Evolutionary conservation across 768 basidiomycete species (phyloP), one percentile per base, ranked within the genome.

Genomic region (Paxillus ammoniavirescens): DNA sequence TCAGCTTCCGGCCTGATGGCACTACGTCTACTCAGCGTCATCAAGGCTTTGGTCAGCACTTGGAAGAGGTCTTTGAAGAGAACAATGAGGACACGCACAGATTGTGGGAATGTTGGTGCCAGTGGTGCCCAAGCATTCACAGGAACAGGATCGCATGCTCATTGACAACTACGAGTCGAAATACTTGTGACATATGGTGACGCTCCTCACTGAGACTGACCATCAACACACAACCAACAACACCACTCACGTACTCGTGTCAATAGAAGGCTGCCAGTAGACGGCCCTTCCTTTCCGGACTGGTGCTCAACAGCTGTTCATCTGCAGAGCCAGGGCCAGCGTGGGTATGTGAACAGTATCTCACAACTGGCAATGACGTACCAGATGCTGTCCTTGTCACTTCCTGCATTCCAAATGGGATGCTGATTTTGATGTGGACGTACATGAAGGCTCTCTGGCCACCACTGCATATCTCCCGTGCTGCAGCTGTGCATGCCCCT

Each of bases 141-240:
- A n/a, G n/a, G n/a, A n/a, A n/a, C n/a, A n/a, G n/a, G n/a, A n/a
- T n/a, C n/a, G n/a, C n/a, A n/a, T 79, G 0, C 69, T 91, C n/a
- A 65, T 91, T 8, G 89, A 92, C 58, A 89, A 91, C 54, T 88
- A 78, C 57, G 78, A 82, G 44, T 66, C 81, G 6, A 77, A 79
- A 82, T 81, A 82, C 62, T 61, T 88, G 53, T 73, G 75, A 41
- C 76, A 82, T 41, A 67, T 75, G 43, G 82, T 84, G 77, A 75
- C 78, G 0, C 72, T n/a, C n/a, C n/a, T n/a, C n/a, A n/a, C n/a
- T n/a, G n/a, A n/a, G n/a, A n/a, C n/a, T n/a, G n/a, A n/a, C 52
- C 67, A 80, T 44, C 68, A 73, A n/a, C 62, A 64, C 43, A 70
- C 83, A 7, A 65, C 77, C 26, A 82, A 79, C 5, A 82, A 87